phyloP scores from a whole-genome alignment of 163 green algal species.

The Scenedesmus sp. region DNA sequence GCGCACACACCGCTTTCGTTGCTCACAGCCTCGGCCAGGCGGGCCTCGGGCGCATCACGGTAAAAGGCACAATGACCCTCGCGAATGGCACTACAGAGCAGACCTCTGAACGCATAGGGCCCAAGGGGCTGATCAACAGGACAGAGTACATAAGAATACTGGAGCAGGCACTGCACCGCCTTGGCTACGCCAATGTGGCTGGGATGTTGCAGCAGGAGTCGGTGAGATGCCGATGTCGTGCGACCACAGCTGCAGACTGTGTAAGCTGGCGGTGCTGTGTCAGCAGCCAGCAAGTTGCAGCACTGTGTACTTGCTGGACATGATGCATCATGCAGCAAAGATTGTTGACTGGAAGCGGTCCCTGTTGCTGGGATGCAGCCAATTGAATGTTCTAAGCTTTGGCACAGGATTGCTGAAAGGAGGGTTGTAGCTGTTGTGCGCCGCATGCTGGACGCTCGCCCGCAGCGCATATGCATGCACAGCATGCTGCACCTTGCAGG shows the following conservation, averaged over 20 bases:
- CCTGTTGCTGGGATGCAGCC: not conserved
- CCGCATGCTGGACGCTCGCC: not conserved
- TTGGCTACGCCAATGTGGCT: conserved; percentile 81
- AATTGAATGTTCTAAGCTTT: not conserved
- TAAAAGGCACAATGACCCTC: not conserved
- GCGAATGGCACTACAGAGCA: not conserved
- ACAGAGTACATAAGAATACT: conserved; percentile 86
- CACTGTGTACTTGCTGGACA: not conserved
- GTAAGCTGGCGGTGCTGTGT: not conserved
- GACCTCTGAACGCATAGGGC: conserved; percentile 64
- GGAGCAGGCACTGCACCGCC: conserved; percentile 79
- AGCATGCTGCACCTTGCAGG: not conserved
- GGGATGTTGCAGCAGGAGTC: conserved; percentile 76
- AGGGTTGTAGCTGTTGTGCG: not conserved
- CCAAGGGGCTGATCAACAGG: conserved; percentile 70
- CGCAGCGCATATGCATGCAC: not conserved
- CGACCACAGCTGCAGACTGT: not conserved
- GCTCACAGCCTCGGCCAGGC: not conserved
- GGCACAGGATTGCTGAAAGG: not conserved
- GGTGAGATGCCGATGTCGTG: conserved; percentile 42
- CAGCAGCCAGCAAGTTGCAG: not conserved
- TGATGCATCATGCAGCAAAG: not conserved
- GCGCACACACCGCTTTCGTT: not conserved
- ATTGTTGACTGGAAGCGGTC: not conserved
- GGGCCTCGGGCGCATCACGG: not conserved